Base-by-base conservation (phyloP, 805 yeast species). In the Starmerella khaoyaiensis region DNA sequence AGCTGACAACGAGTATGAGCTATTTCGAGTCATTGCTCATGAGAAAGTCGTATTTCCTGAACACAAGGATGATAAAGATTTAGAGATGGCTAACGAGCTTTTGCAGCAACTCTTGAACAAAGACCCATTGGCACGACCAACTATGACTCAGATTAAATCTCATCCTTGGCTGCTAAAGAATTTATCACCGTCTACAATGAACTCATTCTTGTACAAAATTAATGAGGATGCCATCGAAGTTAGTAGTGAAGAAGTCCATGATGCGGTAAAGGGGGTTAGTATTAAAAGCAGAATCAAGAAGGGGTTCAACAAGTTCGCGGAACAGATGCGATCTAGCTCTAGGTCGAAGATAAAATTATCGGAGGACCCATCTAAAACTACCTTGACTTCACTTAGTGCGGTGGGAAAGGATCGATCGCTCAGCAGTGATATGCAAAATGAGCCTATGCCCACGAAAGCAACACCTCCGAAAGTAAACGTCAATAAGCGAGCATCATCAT, bases 1-100 rank as follows among this genome's bases (percentile, higher is more conserved):
- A 53, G 94, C 86, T 1, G 84, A 75, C 33, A 74, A 81, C 22
- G 94, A 84, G 52, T 87, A 70, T 60, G 93, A 79, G 41, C 64
- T 90, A 36, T 86, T 87, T 57, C 77, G 78, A 40, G 83, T 74
- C 10, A 90, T 90, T 47, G 80, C 75, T 29, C 70, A 72, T 36
- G 67, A 74, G 25, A 64, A 64, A 1, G 56, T 81, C 21, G 60
- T 58, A 35, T 72, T 78, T 45, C 94, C 94, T 37, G 48, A 45
- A 21, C 40, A 48, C 2, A 22, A 27, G 21, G 31, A 27, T 11
- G 48, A 47, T 25, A 36, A 24, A 22, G 61, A 58, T 31, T 41
- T 56, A 35, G 48, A 41, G 35, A 35, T 53, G 25, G 62, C 62
- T 10, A 58, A 65, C 17, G 83, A 82, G 52, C 59, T 90, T 30